Conservation (phyloP, 73 alveolate genomes). For the Paramecium tetraurelia region DNA sequence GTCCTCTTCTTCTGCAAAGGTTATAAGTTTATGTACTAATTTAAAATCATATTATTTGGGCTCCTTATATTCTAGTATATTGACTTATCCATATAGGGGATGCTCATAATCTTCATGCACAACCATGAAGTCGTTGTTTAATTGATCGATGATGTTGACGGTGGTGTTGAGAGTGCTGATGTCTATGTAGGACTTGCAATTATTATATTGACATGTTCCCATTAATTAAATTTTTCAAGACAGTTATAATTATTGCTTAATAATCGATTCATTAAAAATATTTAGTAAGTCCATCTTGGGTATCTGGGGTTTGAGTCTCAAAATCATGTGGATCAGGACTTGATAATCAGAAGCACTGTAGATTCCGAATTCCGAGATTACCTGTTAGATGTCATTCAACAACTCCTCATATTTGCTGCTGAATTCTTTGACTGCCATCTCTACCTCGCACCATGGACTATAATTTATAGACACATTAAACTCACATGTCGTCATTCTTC, state of each 20-base stretch:
- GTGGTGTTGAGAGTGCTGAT: not conserved
- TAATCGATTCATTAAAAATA: conserved; percentile 28
- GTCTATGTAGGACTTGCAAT: conserved; percentile 9
- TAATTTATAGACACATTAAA: not conserved
- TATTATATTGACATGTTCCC: conserved; percentile 21
- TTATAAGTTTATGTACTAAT: conserved; percentile 1
- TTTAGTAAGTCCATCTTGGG: conserved; percentile 19
- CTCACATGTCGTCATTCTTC: not conserved
- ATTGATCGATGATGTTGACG: not conserved
- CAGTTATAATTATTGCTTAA: conserved; percentile 34
- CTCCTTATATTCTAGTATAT: not conserved
- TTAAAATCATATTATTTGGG: not conserved
- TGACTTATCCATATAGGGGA: not conserved
- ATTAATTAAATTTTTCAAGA: conserved; percentile 4
- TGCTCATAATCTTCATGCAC: not conserved
- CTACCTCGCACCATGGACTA: not conserved
- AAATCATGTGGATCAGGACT: not conserved
- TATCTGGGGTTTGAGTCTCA: not conserved
- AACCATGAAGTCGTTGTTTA: not conserved
- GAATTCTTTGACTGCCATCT: not conserved
- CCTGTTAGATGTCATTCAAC: not conserved
- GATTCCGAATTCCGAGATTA: not conserved
- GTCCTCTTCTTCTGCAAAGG: not conserved
- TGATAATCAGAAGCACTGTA: not conserved
- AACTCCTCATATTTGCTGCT: not conserved